These are phyloP conservation scores for Byssochlamys sp. DNA, from an alignment of 2,329 filamentous ascomycete genomes.

Conservation along the genomic window DNA sequence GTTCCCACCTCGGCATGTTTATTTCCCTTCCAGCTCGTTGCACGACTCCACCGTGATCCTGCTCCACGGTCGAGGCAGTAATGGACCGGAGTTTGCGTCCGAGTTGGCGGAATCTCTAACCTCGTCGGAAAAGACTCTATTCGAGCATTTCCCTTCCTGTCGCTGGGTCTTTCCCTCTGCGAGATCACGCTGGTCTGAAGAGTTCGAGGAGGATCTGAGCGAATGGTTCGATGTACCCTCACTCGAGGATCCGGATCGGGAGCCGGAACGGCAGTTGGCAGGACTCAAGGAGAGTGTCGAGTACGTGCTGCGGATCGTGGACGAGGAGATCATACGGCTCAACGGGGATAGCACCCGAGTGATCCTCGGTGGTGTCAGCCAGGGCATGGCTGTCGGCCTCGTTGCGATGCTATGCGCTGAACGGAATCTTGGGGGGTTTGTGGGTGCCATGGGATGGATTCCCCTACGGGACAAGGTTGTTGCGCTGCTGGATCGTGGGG, in stretches of 20 bases:
- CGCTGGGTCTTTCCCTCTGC: slow-evolving; percentile 9
- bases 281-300: slow-evolving; percentile 6
- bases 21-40: slow-evolving; percentile 2
- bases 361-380: slow-evolving; percentile 8
- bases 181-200: slow-evolving; percentile 3
- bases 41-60: slow-evolving; percentile 7
- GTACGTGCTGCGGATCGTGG: slow-evolving; percentile 6
- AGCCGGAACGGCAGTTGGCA: slow-evolving; percentile 2
- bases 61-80: slow-evolving; percentile 7
- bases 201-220: slow-evolving; percentile 1
- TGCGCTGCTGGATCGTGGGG: slow-evolving; percentile 1
- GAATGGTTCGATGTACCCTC: slow-evolving; percentile 8
- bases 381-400: slow-evolving; percentile 7
- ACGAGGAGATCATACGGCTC: slow-evolving; percentile 8
- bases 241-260: slow-evolving; percentile 2
- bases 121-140: slow-evolving; percentile 3
- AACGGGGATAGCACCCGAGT: slow-evolving; percentile 4
- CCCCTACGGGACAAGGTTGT: slow-evolving; percentile 5
- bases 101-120: slow-evolving; percentile 1
- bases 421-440: slow-evolving; percentile 6
- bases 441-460: slow-evolving; percentile 9
- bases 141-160: slow-evolving; percentile 5
- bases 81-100: slow-evolving; percentile 5
- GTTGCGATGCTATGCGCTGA: slow-evolving; percentile 7
- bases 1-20: slow-evolving; percentile 6